Percentiles rank a stretch among this genome's conserved stretches.
These are phyloP conservation scores for Ustilago vetiveriae DNA, from an alignment of 1,284 basidiomycete genomes.

Conservation along the genomic window DNA sequence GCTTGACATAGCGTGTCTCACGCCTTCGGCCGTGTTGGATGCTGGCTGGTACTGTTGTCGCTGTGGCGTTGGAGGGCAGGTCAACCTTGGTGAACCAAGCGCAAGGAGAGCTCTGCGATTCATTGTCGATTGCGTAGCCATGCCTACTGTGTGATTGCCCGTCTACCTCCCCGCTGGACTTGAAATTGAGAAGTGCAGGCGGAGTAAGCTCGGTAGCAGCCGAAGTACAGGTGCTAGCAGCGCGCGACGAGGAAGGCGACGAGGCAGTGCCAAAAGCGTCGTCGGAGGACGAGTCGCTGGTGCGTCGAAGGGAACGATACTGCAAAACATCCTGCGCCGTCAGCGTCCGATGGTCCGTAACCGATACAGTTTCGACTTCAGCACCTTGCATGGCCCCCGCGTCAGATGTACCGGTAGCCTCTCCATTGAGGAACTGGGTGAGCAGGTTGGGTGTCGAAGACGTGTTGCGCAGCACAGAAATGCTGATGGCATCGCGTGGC, in stretches of 20 bases:
- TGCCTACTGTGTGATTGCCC: background rate
- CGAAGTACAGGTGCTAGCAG: constrained; percentile 45
- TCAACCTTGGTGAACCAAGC: constrained; percentile 45
- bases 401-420: constrained; percentile 5
- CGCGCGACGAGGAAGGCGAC: constrained; percentile 38
- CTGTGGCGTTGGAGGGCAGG: constrained; percentile 50
- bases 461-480: constrained; percentile 49
- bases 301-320: constrained; percentile 36
- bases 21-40: constrained; percentile 13
- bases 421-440: constrained; percentile 26
- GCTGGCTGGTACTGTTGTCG: constrained; percentile 34
- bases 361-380: constrained; percentile 1
- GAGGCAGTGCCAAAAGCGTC: constrained; percentile 42
- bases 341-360: constrained; percentile 22
- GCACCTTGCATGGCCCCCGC: background rate
- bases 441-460: constrained; percentile 59
- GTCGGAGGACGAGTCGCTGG: constrained; percentile 41
- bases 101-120: constrained; percentile 14
- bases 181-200: constrained; percentile 19
- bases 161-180: constrained; percentile 6
- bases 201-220: constrained; percentile 45
- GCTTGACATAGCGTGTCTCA: constrained; percentile 78
- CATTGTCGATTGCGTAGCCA: constrained; percentile 11
- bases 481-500: constrained; percentile 29
- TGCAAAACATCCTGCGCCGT: constrained; percentile 33